Conservation (phyloP, 2,329 filamentous ascomycete species). For the Clonostachys chloroleuca region DNA sequence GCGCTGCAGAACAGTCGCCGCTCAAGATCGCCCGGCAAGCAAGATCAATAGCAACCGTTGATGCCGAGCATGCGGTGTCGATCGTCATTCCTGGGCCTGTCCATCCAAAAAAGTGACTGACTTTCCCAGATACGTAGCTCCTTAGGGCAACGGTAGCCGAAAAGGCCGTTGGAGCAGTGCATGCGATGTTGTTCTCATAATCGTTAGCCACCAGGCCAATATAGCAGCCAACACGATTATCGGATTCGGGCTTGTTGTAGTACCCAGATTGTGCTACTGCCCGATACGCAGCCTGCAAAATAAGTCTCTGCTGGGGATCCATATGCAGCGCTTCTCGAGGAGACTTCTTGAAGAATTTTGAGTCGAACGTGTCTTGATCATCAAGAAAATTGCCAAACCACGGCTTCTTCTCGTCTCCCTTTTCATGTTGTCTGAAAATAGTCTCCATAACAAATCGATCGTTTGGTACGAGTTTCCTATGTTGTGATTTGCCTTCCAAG, state of each 20-base stretch:
- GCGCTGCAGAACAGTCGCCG: conserved; percentile 20
- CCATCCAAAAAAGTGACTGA: conserved; percentile 27
- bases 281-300: conserved; percentile 34
- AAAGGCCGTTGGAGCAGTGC: not conserved
- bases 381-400: conserved; percentile 15
- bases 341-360: conserved; percentile 33
- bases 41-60: conserved; percentile 20
- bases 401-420: not conserved
- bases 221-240: conserved; percentile 25
- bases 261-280: conserved; percentile 21
- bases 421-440: not conserved
- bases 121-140: conserved; percentile 18
- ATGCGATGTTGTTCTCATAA: conserved; percentile 28
- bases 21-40: conserved; percentile 17
- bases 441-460: too few species aligned
- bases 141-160: conserved; percentile 16
- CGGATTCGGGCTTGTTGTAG: not conserved
- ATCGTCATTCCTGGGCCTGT: conserved; percentile 21
- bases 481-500: not conserved
- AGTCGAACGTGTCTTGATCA: conserved; percentile 22
- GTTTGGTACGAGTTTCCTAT: too few species aligned
- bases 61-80: conserved; percentile 30
- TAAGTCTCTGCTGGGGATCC: conserved; percentile 31
- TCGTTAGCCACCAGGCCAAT: conserved; percentile 26
- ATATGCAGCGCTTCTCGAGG: conserved; percentile 25